phyloP scores from a whole-genome alignment of 495 filamentous ascomycete species.

The Hypomontagnella submonticulosa region DNA sequence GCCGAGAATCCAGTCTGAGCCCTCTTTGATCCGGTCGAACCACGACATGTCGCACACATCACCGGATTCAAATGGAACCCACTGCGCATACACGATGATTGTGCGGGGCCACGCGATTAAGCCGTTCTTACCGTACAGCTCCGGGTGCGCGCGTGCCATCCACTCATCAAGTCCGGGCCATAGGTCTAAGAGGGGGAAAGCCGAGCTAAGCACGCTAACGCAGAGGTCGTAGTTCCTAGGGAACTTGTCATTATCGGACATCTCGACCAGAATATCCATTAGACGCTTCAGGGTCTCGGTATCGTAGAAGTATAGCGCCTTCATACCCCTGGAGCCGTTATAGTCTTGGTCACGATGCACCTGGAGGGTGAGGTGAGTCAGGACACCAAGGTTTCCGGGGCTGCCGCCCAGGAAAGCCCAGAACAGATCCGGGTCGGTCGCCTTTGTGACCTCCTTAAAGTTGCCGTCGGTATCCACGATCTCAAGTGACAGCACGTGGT shows the following conservation, averaged over 20 bases:
- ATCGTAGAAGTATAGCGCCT: conserved; percentile 49
- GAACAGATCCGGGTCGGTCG: conserved; percentile 52
- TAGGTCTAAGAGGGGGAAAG: conserved; percentile 47
- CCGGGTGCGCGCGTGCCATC: conserved; percentile 47
- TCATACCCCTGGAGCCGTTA: conserved; percentile 50
- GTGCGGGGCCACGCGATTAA: conserved; percentile 47
- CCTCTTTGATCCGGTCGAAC: conserved; percentile 52
- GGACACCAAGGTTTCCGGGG: conserved; percentile 56
- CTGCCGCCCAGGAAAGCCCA: conserved; percentile 57
- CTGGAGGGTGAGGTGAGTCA: conserved; percentile 56
- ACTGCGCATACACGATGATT: conserved; percentile 57
- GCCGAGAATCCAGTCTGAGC: conserved; percentile 39
- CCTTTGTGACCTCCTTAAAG: conserved; percentile 51
- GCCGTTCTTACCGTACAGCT: conserved; percentile 49
- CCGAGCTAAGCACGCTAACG: conserved; percentile 54
- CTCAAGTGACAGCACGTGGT: conserved; percentile 53
- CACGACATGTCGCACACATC: conserved; percentile 50
- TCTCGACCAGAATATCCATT: conserved; percentile 51
- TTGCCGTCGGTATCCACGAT: conserved; percentile 54
- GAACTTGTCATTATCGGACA: conserved; percentile 53
- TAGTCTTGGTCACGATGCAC: conserved; percentile 54
- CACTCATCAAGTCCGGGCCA: conserved; percentile 47
- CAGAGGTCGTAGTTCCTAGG: conserved; percentile 57
- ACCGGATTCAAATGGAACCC: conserved; percentile 50
- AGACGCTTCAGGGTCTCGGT: conserved; percentile 47